Conservation (phyloP, 2,329 filamentous ascomycete genomes). For the Diaporthe sp. region DNA sequence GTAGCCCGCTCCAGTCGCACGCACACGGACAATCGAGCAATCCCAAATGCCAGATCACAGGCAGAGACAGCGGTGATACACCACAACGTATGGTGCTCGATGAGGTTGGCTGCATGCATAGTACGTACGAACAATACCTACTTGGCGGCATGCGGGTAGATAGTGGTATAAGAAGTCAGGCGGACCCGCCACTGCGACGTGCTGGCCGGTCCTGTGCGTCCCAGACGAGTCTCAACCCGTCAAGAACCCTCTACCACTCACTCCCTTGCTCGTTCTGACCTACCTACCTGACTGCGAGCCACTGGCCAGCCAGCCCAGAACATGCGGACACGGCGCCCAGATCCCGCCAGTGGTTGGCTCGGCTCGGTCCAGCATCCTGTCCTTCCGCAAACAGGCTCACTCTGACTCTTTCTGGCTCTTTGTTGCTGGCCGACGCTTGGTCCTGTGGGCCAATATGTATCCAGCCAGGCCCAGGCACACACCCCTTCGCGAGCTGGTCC, state of each 20-base stretch:
- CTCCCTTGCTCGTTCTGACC: constrained; percentile 17
- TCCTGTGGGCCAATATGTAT: neutral
- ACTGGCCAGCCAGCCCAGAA: constrained; percentile 1
- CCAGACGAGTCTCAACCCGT: constrained; percentile 19
- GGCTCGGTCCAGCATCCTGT: constrained; percentile 10
- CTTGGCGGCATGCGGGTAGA: neutral
- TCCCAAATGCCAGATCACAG: neutral
- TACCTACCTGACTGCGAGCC: neutral
- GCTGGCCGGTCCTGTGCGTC: constrained; percentile 15
- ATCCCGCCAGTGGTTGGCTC: constrained; percentile 18
- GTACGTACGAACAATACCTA: neutral
- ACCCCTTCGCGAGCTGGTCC: neutral
- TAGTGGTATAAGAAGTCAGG: constrained; percentile 32
- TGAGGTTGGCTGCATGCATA: constrained; percentile 25
- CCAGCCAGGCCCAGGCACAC: neutral
- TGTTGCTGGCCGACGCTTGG: constrained; percentile 1
- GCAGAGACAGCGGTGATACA: constrained; percentile 4
- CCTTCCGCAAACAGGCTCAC: neutral
- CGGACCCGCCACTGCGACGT: constrained; percentile 32
- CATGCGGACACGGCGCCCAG: constrained; percentile 5
- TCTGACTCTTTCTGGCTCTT: neutral
- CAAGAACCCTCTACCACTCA: constrained; percentile 7
- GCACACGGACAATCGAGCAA: no score
- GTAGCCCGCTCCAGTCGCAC: neutral
- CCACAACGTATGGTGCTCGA: constrained; percentile 1